Conservation (phyloP, 1,284 basidiomycete genomes). For the Cryptococcus floricola region DNA sequence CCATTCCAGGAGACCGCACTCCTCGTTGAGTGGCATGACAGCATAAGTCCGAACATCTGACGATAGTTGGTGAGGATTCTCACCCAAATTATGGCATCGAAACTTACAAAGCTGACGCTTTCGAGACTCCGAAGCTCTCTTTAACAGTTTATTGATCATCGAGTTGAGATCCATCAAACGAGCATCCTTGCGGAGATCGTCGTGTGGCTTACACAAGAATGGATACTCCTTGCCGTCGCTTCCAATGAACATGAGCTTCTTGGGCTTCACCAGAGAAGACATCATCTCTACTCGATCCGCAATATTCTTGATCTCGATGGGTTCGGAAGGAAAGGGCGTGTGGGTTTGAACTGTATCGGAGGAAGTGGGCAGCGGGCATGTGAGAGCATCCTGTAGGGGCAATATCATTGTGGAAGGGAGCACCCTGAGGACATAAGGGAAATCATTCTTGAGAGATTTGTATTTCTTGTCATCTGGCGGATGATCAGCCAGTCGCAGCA, state of each 20-base stretch:
- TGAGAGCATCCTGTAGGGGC: conserved; percentile 89
- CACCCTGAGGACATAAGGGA: conserved; percentile 58
- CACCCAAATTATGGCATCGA: neutral
- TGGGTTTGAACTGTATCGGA: conserved; percentile 62
- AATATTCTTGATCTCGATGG: conserved; percentile 77
- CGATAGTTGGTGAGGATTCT: conserved; percentile 7
- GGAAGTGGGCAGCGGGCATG: conserved; percentile 74
- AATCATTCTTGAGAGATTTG: conserved; percentile 50
- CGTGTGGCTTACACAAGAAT: conserved; percentile 96
- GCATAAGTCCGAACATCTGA: conserved; percentile 93
- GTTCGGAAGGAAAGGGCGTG: conserved; percentile 73
- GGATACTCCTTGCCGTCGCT: conserved; percentile 80
- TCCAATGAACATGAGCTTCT: conserved; percentile 82
- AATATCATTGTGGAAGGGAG: conserved; percentile 71
- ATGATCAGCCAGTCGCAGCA: conserved; percentile 43
- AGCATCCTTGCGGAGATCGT: conserved; percentile 96
- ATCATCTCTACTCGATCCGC: conserved; percentile 90
- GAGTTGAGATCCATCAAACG: conserved; percentile 97
- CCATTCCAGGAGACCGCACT: conserved; percentile 98
- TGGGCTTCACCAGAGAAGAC: conserved; percentile 86
- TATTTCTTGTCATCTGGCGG: conserved; percentile 38
- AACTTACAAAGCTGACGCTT: conserved; percentile 76
- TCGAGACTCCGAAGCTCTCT: conserved; percentile 88
- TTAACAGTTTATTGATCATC: conserved; percentile 96
- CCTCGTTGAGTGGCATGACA: conserved; percentile 93